A percentile compares a stretch with the other conserved stretches of the same genome.
Conservation (phyloP, 164 flowering plant species). For the Pachysandra terminalis region DNA sequence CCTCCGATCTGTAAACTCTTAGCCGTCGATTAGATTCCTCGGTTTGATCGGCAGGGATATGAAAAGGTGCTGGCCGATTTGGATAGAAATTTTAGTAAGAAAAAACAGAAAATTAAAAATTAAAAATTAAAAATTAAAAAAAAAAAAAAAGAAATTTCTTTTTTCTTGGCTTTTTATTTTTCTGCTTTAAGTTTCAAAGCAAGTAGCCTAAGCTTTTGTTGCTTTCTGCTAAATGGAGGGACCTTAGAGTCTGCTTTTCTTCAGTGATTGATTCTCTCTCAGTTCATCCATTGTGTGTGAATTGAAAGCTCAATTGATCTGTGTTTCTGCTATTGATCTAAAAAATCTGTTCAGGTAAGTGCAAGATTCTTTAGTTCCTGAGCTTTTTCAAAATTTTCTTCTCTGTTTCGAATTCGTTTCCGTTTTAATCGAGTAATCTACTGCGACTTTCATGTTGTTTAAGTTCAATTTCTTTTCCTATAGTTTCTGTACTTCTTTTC, state of each 20-base stretch:
- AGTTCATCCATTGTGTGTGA: neutral
- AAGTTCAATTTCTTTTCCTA: neutral
- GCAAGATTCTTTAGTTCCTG: neutral
- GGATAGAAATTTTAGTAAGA: neutral
- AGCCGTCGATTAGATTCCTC: slow-evolving; percentile 13
- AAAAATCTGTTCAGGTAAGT: slow-evolving; percentile 8
- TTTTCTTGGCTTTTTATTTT: neutral
- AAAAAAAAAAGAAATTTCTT: neutral
- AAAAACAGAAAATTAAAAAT: too few species aligned
- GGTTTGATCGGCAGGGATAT: slow-evolving; percentile 5
- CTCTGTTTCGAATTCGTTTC: neutral
- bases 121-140: neutral
- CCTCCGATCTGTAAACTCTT: neutral
- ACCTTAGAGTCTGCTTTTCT: slow-evolving; percentile 27
- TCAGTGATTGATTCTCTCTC: neutral
- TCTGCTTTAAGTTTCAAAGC: slow-evolving; percentile 28
- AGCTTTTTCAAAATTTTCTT: neutral
- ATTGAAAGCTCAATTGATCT: neutral
- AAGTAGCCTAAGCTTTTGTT: slow-evolving; percentile 30
- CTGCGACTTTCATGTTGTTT: neutral
- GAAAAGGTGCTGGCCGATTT: neutral
- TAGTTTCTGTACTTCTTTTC: neutral
- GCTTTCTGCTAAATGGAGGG: slow-evolving; percentile 60
- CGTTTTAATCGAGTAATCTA: neutral
- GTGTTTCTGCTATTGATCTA: neutral